Evolutionary conservation across 345 rosid genomes (phyloP), one percentile per base, ranked within the genome.

Genomic region (Citropsis articulata): DNA sequence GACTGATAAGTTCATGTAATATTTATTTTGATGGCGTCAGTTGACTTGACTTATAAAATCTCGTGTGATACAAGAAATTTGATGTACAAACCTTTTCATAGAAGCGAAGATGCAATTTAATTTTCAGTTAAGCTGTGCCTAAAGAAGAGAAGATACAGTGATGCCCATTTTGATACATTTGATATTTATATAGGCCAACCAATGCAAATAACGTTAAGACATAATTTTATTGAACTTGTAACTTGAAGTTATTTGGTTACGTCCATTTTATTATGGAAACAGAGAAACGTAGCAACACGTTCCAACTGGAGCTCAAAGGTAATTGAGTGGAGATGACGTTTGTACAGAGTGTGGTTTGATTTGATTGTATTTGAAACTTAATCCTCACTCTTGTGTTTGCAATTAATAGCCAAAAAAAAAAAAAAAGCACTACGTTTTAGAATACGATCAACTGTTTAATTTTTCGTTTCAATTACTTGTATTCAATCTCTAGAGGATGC

Each of bases 291-390:
- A 66, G 9, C 2, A 12, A 61, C 10, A 25, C 30, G 18, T 64
- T 31, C 68, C 68, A 31, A 27, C 59, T 69, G 25, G 19, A 48
- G 72, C 77, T 22, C 62, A 66, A 66, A 71, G 55, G 31, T 62
- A 40, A 55, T 65, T 72, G 84, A 81, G 81, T 81, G 75, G 75
- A 36, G 30, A 36, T 12, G 53, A 77, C 59, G 81, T 27, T 73
- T 68, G 48, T 73, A 73, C 9, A 66, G 70, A 5, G 50, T 62
- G 77, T 68, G 53, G 10, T 68, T 61, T 42, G 64, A 71, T 70
- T 14, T 59, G 68, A 9, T 71, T 30, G 55, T 45, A 6, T 72
- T 27, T 36, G 35, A 78, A 35, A 45, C 77, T 81, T 75, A n/a
- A 66, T 19, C 38, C 60, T 67, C 63, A 66, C 74, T 77, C 65